Percentiles rank a stretch among this genome's conserved stretches.
phyloP scores from a whole-genome alignment of 345 rosid species.

The Odontarrhena argentea region DNA sequence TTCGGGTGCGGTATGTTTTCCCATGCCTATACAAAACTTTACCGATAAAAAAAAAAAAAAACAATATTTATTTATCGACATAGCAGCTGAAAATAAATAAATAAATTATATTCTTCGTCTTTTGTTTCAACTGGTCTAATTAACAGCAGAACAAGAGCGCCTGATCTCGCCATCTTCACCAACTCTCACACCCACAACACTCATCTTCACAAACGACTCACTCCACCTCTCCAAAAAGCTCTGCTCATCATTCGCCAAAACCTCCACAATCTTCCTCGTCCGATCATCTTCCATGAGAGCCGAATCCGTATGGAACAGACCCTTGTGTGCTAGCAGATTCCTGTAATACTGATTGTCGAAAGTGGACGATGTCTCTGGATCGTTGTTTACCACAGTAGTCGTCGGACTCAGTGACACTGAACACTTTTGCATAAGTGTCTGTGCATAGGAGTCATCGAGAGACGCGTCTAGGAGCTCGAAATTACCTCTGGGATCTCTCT shows the following conservation, averaged over 20 bases:
- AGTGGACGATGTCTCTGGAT: slow-evolving; percentile 56
- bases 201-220: slow-evolving; percentile 73
- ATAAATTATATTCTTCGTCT: not conserved
- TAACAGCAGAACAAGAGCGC: slow-evolving; percentile 55
- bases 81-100: not conserved
- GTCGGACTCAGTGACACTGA: slow-evolving; percentile 50
- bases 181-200: slow-evolving; percentile 63
- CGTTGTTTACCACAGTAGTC: slow-evolving; percentile 47
- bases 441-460: slow-evolving; percentile 55
- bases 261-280: slow-evolving; percentile 57
- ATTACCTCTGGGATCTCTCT: slow-evolving; percentile 52
- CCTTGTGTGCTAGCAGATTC: slow-evolving; percentile 58
- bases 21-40: no score
- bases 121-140: slow-evolving; percentile 4
- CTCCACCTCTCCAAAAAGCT: slow-evolving; percentile 65
- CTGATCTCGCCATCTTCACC: slow-evolving; percentile 73
- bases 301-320: slow-evolving; percentile 79
- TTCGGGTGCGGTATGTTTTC: no score
- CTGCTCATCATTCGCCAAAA: slow-evolving; percentile 55
- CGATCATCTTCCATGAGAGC: slow-evolving; percentile 53
- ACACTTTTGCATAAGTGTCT: slow-evolving; percentile 53
- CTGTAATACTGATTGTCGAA: slow-evolving; percentile 72
- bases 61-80: no score
- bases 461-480: slow-evolving; percentile 51
- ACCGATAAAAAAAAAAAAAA: no score